These are phyloP conservation scores for Neofusicoccum parvum DNA, from an alignment of 2,329 filamentous ascomycete genomes.

Conservation along the genomic window DNA sequence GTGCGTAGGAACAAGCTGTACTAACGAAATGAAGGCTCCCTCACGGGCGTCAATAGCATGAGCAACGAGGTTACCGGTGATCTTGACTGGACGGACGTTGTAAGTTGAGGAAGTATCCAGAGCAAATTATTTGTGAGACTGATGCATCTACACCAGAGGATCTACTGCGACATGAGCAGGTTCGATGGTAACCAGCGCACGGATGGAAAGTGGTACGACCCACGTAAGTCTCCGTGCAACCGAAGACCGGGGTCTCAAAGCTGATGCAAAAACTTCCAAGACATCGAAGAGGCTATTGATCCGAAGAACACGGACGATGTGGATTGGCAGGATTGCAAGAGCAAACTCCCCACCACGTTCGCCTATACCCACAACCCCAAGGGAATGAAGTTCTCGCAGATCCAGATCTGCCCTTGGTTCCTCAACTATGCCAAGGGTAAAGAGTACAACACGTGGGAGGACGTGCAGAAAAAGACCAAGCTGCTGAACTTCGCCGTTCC, in stretches of 20 bases:
- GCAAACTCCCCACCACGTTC: background rate
- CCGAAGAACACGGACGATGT: background rate
- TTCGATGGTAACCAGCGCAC: background rate
- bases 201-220: background rate
- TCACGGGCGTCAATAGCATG: background rate
- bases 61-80: background rate
- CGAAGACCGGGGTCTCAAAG: background rate
- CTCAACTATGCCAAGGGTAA: background rate
- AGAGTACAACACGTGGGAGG: background rate
- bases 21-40: background rate
- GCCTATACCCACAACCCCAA: background rate
- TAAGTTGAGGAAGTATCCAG: too few relatives aligned
- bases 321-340: background rate
- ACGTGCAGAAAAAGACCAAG: background rate
- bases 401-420: background rate
- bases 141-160: background rate
- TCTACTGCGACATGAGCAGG: background rate
- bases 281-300: background rate
- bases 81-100: too few relatives aligned
- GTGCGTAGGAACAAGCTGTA: background rate
- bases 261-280: background rate
- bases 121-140: too few relatives aligned
- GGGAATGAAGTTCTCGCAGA: background rate
- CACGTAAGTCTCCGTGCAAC: background rate
- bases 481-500: background rate